phyloP scores from a whole-genome alignment of 352 stramenopile genomes.

The Phytophthora aleatoria region DNA sequence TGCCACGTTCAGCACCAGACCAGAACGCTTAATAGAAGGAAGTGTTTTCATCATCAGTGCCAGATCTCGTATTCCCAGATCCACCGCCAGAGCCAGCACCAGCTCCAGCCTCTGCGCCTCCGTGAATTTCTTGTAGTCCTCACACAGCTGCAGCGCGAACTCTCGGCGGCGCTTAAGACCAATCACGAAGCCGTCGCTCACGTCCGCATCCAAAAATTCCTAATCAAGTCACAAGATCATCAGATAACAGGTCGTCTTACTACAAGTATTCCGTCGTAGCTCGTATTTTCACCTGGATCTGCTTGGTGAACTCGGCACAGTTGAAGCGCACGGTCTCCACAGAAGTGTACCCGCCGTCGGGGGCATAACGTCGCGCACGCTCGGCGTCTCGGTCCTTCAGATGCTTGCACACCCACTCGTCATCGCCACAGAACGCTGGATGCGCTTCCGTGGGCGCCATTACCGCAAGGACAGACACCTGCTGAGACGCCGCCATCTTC shows the following conservation, averaged over 20 bases:
- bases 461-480: not conserved
- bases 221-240: conserved; percentile 9
- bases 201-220: conserved; percentile 66
- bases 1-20: conserved; percentile 84
- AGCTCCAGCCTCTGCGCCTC: conserved; percentile 79
- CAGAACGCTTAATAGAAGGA: conserved; percentile 73
- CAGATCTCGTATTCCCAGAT: conserved; percentile 80
- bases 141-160: conserved; percentile 75
- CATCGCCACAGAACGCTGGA: conserved; percentile 48
- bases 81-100: conserved; percentile 78
- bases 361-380: conserved; percentile 29
- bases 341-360: conserved; percentile 34
- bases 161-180: conserved; percentile 79
- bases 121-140: conserved; percentile 80
- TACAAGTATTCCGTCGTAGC: not conserved
- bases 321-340: conserved; percentile 59
- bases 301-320: conserved; percentile 55
- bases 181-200: conserved; percentile 84
- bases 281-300: conserved; percentile 47
- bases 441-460: not conserved
- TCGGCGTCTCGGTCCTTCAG: conserved; percentile 47
- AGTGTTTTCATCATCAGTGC: conserved; percentile 84
- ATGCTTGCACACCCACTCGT: conserved; percentile 61
- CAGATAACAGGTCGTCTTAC: not conserved
- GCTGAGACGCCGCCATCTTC: conserved; percentile 11